phyloP scores from a whole-genome alignment of 1,284 basidiomycete genomes.

The Pseudozyma sp. region DNA sequence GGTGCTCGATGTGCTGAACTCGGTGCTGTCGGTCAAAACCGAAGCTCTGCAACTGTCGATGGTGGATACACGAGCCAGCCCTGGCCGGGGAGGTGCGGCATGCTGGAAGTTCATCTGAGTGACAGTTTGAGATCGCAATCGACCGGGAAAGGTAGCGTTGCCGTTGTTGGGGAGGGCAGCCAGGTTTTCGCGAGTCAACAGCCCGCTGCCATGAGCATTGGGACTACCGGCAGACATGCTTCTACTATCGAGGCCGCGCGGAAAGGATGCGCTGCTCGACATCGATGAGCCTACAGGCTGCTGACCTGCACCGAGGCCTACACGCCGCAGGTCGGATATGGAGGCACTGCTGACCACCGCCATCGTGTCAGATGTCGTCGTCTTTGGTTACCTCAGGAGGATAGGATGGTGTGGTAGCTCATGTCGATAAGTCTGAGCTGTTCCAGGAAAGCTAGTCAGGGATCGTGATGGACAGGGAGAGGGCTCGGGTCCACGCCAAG shows the following conservation, averaged over 20 bases:
- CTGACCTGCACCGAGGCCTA: not conserved
- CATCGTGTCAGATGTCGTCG: constrained; percentile 14
- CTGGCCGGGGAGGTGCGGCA: constrained; percentile 1
- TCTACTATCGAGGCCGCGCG: not conserved
- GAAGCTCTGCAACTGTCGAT: constrained; percentile 42
- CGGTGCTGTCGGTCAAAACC: constrained; percentile 43
- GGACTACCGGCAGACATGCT: constrained; percentile 18
- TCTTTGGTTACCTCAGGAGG: constrained; percentile 7
- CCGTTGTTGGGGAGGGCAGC: constrained; percentile 19
- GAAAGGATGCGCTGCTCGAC: constrained; percentile 12
- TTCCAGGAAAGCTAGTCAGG: not conserved
- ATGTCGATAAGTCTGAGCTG: constrained; percentile 6
- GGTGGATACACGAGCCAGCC: constrained; percentile 31
- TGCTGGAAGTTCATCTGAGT: constrained; percentile 7
- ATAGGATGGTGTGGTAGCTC: constrained; percentile 6
- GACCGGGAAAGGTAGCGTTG: constrained; percentile 18
- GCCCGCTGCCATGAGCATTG: constrained; percentile 7
- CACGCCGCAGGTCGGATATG: constrained; percentile 17
- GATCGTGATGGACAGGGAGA: too few relatives aligned
- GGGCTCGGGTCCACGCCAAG: not conserved
- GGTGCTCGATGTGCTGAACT: constrained; percentile 53
- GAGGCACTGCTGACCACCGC: constrained; percentile 29
- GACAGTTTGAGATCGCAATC: constrained; percentile 18
- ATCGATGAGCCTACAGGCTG: constrained; percentile 7
- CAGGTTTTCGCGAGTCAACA: constrained; percentile 36